A percentile compares a stretch with the other conserved stretches of the same genome.
Evolutionary conservation across 2,329 filamentous ascomycete species (phyloP).

Genomic region (Clonostachys rhizophaga): DNA sequence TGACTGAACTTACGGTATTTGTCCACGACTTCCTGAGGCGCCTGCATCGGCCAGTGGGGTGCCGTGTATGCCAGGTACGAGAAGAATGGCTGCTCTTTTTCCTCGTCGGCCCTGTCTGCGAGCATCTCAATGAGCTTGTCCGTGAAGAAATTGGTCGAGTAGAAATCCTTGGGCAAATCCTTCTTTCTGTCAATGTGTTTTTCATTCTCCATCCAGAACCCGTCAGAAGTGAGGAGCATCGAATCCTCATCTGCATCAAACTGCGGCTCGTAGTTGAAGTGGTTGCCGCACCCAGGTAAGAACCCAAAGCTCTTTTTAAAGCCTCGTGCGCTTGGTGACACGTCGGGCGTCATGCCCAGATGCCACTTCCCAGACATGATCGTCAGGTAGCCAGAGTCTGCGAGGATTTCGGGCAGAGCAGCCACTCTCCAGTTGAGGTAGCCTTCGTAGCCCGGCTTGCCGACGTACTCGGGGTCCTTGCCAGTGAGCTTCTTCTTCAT

Average conservation of each 20-base stretch:
- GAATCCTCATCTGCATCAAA: constrained; percentile 11
- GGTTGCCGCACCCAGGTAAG: constrained; percentile 54
- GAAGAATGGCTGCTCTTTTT: constrained; percentile 17
- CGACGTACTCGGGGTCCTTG: not conserved
- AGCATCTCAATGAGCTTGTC: constrained; percentile 37
- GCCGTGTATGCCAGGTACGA: constrained; percentile 42
- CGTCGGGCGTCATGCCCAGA: constrained; percentile 15
- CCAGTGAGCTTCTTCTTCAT: not conserved
- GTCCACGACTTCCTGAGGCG: constrained; percentile 45
- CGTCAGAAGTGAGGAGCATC: constrained; percentile 23
- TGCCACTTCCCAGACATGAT: constrained; percentile 57
- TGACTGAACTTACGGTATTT: constrained; percentile 35
- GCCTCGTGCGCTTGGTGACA: constrained; percentile 37
- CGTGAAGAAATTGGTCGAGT: constrained; percentile 37
- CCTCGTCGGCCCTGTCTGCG: constrained; percentile 12
- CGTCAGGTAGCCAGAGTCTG: constrained; percentile 51
- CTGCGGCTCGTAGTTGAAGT: constrained; percentile 24
- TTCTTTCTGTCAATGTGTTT: not conserved
- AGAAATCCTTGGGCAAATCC: constrained; percentile 37
- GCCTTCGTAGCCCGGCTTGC: constrained; percentile 30
- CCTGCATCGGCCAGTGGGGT: constrained; percentile 60
- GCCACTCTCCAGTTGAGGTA: constrained; percentile 51
- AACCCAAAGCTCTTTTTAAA: constrained; percentile 57
- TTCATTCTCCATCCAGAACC: constrained; percentile 5
- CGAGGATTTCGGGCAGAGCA: constrained; percentile 46